Base-by-base conservation (phyloP, 306 rosid genomes). In the Fagus crenata region DNA sequence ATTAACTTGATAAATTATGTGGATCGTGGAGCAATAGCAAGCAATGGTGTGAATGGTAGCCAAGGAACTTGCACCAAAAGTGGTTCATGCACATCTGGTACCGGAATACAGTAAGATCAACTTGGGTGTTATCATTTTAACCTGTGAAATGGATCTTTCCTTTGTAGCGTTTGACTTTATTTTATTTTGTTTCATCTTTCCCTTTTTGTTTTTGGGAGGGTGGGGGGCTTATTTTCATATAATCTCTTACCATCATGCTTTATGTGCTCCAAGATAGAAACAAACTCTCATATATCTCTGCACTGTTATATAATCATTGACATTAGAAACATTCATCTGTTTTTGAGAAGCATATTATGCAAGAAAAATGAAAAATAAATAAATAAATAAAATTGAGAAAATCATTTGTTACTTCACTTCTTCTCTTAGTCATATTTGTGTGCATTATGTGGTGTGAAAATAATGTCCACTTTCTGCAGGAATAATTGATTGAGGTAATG, bases 1-100 rank as follows among this genome's bases (percentile, higher is more conserved):
- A 90, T 93, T 68, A 93, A 91, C 88, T 73, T 93, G 85, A 72
- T 93, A 84, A 93, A 90, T 84, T 93, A 90, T 81, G 72, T 93
- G 86, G 98, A 93, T 77, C 92, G 96, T 70, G 98, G 98, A 83
- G 85, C 93, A 73, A 93, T 93, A 75, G 98, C 98, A 55, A 93
- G 98, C 85, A 93, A 91, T 76, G 98, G 98, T 80, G 98, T 93
- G 67, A 93, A 91, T 77, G 98, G 97, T 74, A 88, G 84, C 74
- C 84, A 12, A 14, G 82, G 84, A 86, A 88, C 87, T 70, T 93
- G 98, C 88, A 79, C 85, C 1, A 36, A 78, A 53, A 76, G 79
- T 70, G 92, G 91, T 36, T 76, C 69, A 59, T 93, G 98, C 90
- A 71, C 92, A 37, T 63, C 89, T 40, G 97, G 97, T 69, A 71